phyloP scores from a whole-genome alignment of 768 basidiomycete genomes.

The Boletus tylopilopsis region DNA sequence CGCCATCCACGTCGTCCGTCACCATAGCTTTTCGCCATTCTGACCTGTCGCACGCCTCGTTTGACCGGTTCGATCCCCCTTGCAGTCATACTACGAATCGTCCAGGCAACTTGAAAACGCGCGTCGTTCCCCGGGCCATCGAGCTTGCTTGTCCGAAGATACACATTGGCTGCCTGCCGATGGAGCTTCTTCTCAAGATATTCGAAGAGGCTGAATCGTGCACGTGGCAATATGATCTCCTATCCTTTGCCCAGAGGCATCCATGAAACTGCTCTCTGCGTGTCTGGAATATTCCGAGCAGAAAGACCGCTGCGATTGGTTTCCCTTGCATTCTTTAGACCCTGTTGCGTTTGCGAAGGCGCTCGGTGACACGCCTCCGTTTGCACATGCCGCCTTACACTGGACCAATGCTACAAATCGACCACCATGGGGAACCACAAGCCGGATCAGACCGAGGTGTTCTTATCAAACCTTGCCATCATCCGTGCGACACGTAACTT shows the following conservation, averaged over 20 bases:
- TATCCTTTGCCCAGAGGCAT: too few relatives aligned
- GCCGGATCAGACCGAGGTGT: too few relatives aligned
- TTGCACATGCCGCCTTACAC: not conserved
- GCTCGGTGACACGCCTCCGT: not conserved
- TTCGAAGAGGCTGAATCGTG: not conserved
- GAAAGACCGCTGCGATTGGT: too few relatives aligned
- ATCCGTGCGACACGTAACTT: too few relatives aligned
- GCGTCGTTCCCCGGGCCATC: too few relatives aligned
- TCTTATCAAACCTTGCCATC: too few relatives aligned
- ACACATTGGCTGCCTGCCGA: not conserved
- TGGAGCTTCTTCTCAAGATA: too few relatives aligned
- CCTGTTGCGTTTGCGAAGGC: not conserved
- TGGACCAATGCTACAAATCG: not conserved
- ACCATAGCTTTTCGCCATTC: not conserved
- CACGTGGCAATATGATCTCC: conserved; percentile 1
- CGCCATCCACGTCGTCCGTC: not conserved
- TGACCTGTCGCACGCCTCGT: not conserved
- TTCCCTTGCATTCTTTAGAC: not conserved
- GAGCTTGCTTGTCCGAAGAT: not conserved
- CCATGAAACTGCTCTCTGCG: not conserved
- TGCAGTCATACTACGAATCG: not conserved
- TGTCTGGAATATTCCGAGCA: not conserved
- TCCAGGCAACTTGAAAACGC: too few relatives aligned
- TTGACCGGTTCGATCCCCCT: not conserved
- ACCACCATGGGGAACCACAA: too few relatives aligned